A percentile compares a stretch with the other conserved stretches of the same genome.
Conservation (phyloP, 1,284 basidiomycete species). For the Ustilago crameri region DNA sequence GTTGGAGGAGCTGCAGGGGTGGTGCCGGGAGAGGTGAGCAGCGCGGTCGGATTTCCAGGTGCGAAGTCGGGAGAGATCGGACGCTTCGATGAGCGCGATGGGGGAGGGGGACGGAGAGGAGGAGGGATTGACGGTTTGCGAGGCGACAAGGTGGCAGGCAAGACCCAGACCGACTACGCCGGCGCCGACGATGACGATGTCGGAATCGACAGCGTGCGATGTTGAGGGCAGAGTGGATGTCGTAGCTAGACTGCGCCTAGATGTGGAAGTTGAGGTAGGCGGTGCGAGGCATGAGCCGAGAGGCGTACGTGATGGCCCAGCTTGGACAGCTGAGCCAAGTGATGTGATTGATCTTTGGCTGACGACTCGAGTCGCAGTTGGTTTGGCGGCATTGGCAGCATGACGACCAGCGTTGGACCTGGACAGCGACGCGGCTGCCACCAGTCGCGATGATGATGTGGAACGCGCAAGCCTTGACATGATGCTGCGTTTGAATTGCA, state of each 20-base stretch:
- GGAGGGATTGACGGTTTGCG: conserved; percentile 16
- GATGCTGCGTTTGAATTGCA: not conserved
- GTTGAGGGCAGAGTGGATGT: not conserved
- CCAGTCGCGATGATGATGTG: conserved; percentile 8
- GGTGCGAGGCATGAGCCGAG: no score
- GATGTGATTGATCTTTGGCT: not conserved
- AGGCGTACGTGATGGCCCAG: conserved; percentile 12
- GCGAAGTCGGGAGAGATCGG: conserved; percentile 45
- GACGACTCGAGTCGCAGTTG: not conserved
- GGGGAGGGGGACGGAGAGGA: conserved; percentile 4
- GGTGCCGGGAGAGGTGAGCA: conserved; percentile 7
- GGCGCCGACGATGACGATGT: conserved; percentile 65
- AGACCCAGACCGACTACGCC: conserved; percentile 65
- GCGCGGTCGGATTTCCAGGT: conserved; percentile 44
- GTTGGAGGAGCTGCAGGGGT: conserved; percentile 15
- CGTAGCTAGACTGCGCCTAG: conserved; percentile 12
- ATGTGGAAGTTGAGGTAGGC: not conserved
- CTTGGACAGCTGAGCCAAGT: not conserved
- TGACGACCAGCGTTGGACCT: conserved; percentile 1
- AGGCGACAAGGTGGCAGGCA: conserved; percentile 44
- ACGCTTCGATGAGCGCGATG: conserved; percentile 60
- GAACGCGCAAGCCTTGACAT: conserved; percentile 29
- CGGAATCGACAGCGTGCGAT: conserved; percentile 26
- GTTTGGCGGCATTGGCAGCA: not conserved
- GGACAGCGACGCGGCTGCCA: conserved; percentile 7